Conservation (phyloP, 768 basidiomycete genomes). For the Plicaturopsis crispa region DNA sequence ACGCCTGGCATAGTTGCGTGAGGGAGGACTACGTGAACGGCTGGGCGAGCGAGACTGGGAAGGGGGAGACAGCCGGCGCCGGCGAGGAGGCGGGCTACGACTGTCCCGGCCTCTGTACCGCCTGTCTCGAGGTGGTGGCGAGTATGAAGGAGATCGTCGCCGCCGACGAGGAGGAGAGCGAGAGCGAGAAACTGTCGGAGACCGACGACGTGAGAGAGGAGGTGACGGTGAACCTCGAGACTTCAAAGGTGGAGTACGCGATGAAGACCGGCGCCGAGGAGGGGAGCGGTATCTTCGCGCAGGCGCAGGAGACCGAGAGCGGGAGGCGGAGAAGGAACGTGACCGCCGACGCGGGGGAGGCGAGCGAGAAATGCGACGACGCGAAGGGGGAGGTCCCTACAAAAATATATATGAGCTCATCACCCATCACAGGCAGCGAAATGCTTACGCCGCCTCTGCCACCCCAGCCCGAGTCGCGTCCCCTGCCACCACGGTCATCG, state of each 20-base stretch:
- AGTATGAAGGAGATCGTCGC: conserved; percentile 42
- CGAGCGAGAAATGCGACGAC: conserved; percentile 34
- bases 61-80: conserved; percentile 22
- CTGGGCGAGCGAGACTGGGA: conserved; percentile 33
- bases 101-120: conserved; percentile 27
- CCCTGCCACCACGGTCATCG: conserved; percentile 37
- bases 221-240: conserved; percentile 28
- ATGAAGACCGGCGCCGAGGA: conserved; percentile 2
- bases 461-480: conserved; percentile 64
- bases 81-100: conserved; percentile 40
- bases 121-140: conserved; percentile 31
- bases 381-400: conserved; percentile 38
- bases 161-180: conserved; percentile 33
- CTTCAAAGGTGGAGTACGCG: conserved; percentile 13
- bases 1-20: conserved; percentile 32
- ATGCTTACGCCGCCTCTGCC: conserved; percentile 41
- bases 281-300: conserved; percentile 9
- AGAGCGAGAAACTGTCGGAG: conserved; percentile 26
- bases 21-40: conserved; percentile 26
- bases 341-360: conserved; percentile 27
- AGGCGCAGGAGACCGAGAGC: conserved; percentile 9
- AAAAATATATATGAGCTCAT: conserved; percentile 7
- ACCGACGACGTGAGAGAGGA: conserved; percentile 25
- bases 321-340: conserved; percentile 13
- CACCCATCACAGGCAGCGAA: conserved; percentile 1